Percentiles rank a stretch among this genome's conserved stretches.
phyloP scores from a whole-genome alignment of 1,139 yeast genomes.

The Scheffersomyces lignicola region DNA sequence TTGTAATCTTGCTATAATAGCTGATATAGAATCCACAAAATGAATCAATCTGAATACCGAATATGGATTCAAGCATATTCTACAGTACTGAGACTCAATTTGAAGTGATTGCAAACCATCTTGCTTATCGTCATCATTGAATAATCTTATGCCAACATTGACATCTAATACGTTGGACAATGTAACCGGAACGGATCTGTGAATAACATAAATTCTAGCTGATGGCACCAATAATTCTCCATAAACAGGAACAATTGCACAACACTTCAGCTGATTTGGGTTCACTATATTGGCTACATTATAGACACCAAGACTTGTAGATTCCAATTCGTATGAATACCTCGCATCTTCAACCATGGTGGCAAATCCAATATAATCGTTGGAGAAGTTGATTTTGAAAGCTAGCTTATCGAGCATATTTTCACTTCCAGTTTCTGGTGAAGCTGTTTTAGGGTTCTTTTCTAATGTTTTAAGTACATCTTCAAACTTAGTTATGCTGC shows the following conservation, averaged over 20 bases:
- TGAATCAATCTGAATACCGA: constrained; percentile 41
- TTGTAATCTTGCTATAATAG: constrained; percentile 3
- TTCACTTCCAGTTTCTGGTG: not conserved
- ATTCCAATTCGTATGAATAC: constrained; percentile 35
- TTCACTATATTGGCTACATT: constrained; percentile 21
- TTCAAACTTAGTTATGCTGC: not conserved
- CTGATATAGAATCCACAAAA: constrained; percentile 17
- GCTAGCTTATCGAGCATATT: constrained; percentile 14
- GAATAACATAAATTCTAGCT: constrained; percentile 37
- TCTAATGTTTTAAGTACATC: not conserved
- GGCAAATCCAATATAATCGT: constrained; percentile 40
- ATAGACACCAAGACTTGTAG: constrained; percentile 18
- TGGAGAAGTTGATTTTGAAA: constrained; percentile 27
- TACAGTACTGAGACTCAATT: constrained; percentile 56
- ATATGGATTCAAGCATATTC: constrained; percentile 58
- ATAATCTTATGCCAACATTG: constrained; percentile 36
- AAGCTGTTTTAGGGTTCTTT: not conserved
- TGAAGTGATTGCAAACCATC: constrained; percentile 45
- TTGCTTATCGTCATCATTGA: constrained; percentile 27
- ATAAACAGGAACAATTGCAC: constrained; percentile 23
- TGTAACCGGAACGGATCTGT: constrained; percentile 36
- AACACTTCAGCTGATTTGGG: constrained; percentile 7
- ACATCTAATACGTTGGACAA: constrained; percentile 50
- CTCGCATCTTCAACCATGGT: constrained; percentile 32
- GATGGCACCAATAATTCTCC: constrained; percentile 47